Conservation (phyloP, 306 rosid species). For the Vigna trinervia region DNA sequence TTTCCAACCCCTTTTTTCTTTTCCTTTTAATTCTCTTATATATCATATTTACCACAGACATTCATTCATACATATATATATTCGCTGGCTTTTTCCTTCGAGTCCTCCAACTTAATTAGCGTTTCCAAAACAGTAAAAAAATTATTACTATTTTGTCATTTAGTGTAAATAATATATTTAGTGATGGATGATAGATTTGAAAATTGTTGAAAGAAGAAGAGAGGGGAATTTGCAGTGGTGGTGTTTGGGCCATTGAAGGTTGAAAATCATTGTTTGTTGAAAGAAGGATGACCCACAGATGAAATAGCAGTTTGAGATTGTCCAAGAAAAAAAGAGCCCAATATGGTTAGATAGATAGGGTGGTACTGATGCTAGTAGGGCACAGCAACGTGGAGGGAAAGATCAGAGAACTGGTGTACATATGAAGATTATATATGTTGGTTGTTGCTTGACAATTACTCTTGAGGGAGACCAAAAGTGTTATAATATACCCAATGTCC, state of each 20-base stretch:
- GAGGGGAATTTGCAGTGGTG: background rate
- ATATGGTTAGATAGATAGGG: background rate
- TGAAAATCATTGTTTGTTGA: conserved; percentile 23
- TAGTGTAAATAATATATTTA: background rate
- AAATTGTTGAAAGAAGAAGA: background rate
- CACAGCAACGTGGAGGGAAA: background rate
- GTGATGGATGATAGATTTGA: no score
- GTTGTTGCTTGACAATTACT: conserved; percentile 48
- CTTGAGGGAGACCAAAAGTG: conserved; percentile 43
- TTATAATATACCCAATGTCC: conserved; percentile 23
- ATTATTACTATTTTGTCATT: conserved; percentile 3
- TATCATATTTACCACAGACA: conserved; percentile 25
- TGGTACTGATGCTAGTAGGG: conserved; percentile 32
- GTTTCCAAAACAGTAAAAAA: conserved; percentile 17
- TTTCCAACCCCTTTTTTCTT: background rate
- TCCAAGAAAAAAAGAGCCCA: conserved; percentile 25
- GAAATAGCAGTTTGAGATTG: conserved; percentile 25
- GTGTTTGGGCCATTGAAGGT: conserved; percentile 40
- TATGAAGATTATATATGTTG: conserved; percentile 20
- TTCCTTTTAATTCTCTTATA: conserved; percentile 4
- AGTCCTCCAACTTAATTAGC: background rate
- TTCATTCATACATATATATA: background rate
- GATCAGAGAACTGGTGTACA: conserved; percentile 5
- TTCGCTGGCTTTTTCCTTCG: conserved; percentile 38
- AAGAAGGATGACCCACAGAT: conserved; percentile 13